A percentile compares a stretch with the other conserved stretches of the same genome.
Conservation (phyloP, 768 basidiomycete species). For the Clitopilus passeckerianus region DNA sequence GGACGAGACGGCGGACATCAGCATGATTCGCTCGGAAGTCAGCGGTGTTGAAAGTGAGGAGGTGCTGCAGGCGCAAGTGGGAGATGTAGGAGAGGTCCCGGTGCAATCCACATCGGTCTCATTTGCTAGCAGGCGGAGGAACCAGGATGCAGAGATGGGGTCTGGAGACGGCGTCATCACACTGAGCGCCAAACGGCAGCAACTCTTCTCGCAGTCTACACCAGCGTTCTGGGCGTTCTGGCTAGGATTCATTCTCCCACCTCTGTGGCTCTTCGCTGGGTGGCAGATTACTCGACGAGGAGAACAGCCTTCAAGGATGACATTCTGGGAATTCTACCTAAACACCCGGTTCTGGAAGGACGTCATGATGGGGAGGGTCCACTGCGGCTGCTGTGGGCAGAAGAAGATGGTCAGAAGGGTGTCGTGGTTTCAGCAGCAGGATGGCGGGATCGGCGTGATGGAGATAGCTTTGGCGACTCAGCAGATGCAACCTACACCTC, state of each 20-base stretch:
- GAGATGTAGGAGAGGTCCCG: neutral
- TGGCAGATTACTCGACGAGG: slow-evolving; percentile 57
- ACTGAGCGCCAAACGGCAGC: slow-evolving; percentile 27
- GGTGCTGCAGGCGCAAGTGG: neutral
- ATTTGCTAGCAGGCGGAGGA: slow-evolving; percentile 49
- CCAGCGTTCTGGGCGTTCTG: slow-evolving; percentile 66
- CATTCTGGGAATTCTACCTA: slow-evolving; percentile 44
- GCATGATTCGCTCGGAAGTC: neutral
- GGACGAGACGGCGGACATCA: neutral
- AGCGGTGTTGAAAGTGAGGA: neutral
- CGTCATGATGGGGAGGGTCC: slow-evolving; percentile 12
- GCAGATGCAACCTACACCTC: slow-evolving; percentile 4
- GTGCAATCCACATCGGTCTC: slow-evolving; percentile 39
- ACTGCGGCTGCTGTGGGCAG: neutral
- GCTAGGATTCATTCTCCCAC: slow-evolving; percentile 67
- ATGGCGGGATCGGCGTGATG: slow-evolving; percentile 16
- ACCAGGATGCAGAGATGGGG: slow-evolving; percentile 33
- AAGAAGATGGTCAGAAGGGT: slow-evolving; percentile 10
- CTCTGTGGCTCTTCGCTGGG: slow-evolving; percentile 74
- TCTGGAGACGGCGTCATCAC: slow-evolving; percentile 18
- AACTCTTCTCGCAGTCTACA: slow-evolving; percentile 21
- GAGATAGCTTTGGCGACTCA: slow-evolving; percentile 13
- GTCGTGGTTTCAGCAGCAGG: slow-evolving; percentile 8
- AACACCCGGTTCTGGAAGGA: slow-evolving; percentile 31
- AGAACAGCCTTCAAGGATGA: slow-evolving; percentile 37